Conservation (phyloP, 2,329 filamentous ascomycete genomes). For the Hymenoscyphus salicellus region DNA sequence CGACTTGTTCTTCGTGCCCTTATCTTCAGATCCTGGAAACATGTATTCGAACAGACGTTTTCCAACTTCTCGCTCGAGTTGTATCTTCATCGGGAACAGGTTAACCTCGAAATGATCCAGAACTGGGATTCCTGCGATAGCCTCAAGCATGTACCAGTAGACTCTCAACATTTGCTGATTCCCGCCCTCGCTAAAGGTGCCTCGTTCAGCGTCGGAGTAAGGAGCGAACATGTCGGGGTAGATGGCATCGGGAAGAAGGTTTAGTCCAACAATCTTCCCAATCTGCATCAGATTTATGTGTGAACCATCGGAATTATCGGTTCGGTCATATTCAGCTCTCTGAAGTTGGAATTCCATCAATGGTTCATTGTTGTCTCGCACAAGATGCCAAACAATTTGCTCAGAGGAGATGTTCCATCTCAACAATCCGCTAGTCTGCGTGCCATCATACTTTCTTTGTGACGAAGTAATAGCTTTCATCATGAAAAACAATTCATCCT, state of each 20-base stretch:
- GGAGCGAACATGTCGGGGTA: slow-evolving; percentile 96
- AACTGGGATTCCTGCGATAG: slow-evolving; percentile 94
- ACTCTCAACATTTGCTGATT: slow-evolving; percentile 85
- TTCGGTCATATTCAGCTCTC: slow-evolving; percentile 88
- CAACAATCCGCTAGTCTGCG: slow-evolving; percentile 73
- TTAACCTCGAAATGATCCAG: slow-evolving; percentile 97
- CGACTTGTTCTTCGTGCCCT: slow-evolving; percentile 53
- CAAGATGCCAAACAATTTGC: slow-evolving; percentile 96
- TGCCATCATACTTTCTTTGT: slow-evolving; percentile 77
- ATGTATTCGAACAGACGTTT: slow-evolving; percentile 96
- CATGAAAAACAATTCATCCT: slow-evolving; percentile 98
- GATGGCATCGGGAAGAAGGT: slow-evolving; percentile 82
- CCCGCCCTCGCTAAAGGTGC: slow-evolving; percentile 49
- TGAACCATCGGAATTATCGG: slow-evolving; percentile 94
- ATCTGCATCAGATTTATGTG: slow-evolving; percentile 91
- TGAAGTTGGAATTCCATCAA: slow-evolving; percentile 90
- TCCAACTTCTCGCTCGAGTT: slow-evolving; percentile 87
- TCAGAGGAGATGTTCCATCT: slow-evolving; percentile 92
- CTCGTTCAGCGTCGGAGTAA: slow-evolving; percentile 68
- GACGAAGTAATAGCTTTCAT: slow-evolving; percentile 99
- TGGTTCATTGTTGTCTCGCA: slow-evolving; percentile 81
- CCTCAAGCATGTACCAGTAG: slow-evolving; percentile 97
- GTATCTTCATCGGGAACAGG: slow-evolving; percentile 87
- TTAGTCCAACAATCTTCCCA: slow-evolving; percentile 82
- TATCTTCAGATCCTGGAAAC: slow-evolving; percentile 69